These are phyloP conservation scores for Chimonanthus salicifolius DNA, from an alignment of 164 flowering plant genomes.

Conservation along the genomic window DNA sequence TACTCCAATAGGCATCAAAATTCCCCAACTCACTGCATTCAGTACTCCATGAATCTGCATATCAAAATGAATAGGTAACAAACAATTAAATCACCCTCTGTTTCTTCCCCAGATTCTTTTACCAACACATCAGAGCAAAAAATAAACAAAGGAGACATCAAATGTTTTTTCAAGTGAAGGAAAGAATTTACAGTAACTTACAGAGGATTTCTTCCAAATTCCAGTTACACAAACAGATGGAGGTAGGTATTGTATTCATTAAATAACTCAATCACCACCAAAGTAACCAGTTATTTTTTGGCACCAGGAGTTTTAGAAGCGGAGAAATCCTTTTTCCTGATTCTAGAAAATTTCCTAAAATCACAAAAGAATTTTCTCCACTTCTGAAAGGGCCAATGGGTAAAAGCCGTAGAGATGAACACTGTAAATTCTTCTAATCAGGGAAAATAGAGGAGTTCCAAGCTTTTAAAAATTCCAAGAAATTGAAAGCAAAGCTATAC, in stretches of 20 bases:
- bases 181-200: too few relatives aligned
- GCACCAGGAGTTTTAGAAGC: neutral
- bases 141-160: neutral
- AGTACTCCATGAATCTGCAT: slow-evolving; percentile 76
- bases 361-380: neutral
- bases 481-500: neutral
- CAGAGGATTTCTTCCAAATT: too few relatives aligned
- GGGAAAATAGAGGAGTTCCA: neutral
- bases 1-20: slow-evolving; percentile 61
- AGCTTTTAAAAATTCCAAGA: neutral
- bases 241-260: too few relatives aligned
- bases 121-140: neutral
- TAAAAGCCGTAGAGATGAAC: neutral
- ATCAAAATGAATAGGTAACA: neutral
- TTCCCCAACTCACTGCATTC: slow-evolving; percentile 80
- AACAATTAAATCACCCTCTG: neutral
- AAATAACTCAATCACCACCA: too few relatives aligned
- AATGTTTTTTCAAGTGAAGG: too few relatives aligned
- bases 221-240: too few relatives aligned
- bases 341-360: neutral
- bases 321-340: neutral
- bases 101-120: neutral
- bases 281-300: too few relatives aligned
- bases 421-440: neutral
- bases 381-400: neutral